Evolutionary conservation across 306 rosid genomes (phyloP).

Genomic region (Purshia tridentata): DNA sequence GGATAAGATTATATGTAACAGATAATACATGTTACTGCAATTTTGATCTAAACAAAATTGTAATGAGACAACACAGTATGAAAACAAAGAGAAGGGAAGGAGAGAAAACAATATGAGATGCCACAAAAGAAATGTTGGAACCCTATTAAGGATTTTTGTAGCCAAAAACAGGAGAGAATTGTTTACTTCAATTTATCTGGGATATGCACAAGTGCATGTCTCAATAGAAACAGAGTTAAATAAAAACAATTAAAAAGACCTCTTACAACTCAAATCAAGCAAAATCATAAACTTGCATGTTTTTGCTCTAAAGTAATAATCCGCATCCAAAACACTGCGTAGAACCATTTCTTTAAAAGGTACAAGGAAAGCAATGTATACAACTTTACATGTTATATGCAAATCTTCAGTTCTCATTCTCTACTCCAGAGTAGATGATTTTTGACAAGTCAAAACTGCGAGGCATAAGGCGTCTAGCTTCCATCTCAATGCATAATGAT

Average conservation of each 20-base stretch:
- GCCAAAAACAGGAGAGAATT: no score
- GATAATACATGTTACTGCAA: background rate
- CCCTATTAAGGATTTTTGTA: no score
- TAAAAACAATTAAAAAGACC: no score
- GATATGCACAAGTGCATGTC: no score
- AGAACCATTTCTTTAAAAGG: background rate
- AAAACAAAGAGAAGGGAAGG: background rate
- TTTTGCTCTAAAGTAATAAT: no score
- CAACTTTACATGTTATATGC: background rate
- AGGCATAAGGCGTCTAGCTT: conserved; percentile 4
- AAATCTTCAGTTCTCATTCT: conserved; percentile 17
- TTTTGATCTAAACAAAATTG: background rate
- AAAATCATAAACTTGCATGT: no score
- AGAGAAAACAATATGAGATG: background rate
- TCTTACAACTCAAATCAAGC: no score
- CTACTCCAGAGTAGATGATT: conserved; percentile 5
- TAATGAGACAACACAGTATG: background rate
- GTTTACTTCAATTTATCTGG: no score
- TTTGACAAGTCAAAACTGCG: conserved; percentile 34
- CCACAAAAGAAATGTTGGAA: background rate
- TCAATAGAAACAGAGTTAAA: no score
- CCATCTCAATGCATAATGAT: conserved; percentile 14
- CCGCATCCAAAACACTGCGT: background rate
- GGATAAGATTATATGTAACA: background rate
- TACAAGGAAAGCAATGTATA: background rate